phyloP scores from a whole-genome alignment of 371 early-diverging fungal species.

The Syncephalastrum contaminatum region DNA sequence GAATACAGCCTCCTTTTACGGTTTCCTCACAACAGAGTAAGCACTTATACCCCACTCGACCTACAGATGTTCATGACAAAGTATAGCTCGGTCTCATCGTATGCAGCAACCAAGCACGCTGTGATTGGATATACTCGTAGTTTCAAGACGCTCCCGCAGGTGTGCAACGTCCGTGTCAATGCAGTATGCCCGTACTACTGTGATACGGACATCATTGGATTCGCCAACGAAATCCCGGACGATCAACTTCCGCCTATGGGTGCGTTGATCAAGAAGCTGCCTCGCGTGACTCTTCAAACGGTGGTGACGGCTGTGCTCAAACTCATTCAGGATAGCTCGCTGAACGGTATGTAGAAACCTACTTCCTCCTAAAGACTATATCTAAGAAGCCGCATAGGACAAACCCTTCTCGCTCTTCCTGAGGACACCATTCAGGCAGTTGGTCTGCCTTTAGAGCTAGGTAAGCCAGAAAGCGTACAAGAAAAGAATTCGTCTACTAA shows the following conservation, averaged over 20 bases:
- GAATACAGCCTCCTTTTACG: conserved; percentile 31
- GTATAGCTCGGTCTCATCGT: conserved; percentile 4
- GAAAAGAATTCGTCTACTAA: too few species aligned
- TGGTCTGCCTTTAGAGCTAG: too few species aligned
- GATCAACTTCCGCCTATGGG: too few species aligned
- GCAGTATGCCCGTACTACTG: conserved; percentile 20
- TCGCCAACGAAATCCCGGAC: too few species aligned
- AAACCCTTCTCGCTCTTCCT: too few species aligned
- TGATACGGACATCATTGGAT: too few species aligned
- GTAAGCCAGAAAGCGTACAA: too few species aligned
- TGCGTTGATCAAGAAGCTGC: too few species aligned
- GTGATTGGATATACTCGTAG: conserved; percentile 18
- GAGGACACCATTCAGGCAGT: too few species aligned
- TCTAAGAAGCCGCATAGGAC: too few species aligned
- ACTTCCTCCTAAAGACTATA: too few species aligned
- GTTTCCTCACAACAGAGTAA: conserved; percentile 16
- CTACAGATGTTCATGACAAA: neutral
- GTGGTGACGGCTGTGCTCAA: conserved; percentile 53
- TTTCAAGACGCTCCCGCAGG: conserved; percentile 10
- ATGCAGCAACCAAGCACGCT: conserved; percentile 18
- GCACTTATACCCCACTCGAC: neutral
- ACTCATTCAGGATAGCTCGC: conserved; percentile 41
- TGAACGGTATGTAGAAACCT: conserved; percentile 19
- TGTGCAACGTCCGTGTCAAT: conserved; percentile 37
- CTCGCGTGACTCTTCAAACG: conserved; percentile 1